Evolutionary conservation across 164 flowering plant species (phyloP), one percentile per base, ranked within the genome.

Genomic region (Berberis vulgaris): DNA sequence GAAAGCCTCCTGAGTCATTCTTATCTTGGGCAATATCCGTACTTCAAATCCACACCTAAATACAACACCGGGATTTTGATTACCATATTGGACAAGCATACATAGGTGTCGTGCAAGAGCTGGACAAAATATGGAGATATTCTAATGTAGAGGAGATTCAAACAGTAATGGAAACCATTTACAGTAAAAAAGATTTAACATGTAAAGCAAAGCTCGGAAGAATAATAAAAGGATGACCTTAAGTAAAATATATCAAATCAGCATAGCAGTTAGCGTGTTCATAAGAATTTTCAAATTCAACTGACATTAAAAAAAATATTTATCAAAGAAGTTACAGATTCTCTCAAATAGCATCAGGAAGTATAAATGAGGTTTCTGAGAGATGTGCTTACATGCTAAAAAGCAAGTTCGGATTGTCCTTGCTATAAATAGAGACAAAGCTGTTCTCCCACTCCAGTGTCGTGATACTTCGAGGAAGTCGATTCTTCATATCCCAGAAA

Each of bases 401-500:
- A n/a, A 95, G 93, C 75, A 95, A 73, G 75, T 95, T 95, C 1
- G 98, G 99, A 73, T 95, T 95, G 76, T 95, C 99, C 81, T 95
- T 95, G 95, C 99, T 95, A 76, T 89, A 89, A 13, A 89, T 97
- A 57, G 99, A 94, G 49, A 94, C 97, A 77, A 94, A 94, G 74
- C 99, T 78, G 73, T 89, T 89, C 79, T 91, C 99, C 99, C 99
- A 94, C 79, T 94, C 97, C 70, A 94, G 70, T 2, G 99, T 95
- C 50, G 99, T 95, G 57, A 91, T 88, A 72, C 99, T 95, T 74
- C 98, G 75, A 67, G 99, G 99, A 67, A 94, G 90, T 43, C 99
- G 93, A 54, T 94, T 94, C 81, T 91, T 94, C 97, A 91, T 94
- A 64, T 94, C 97, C 99, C 99, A 94, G 71, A 94, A 94, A 56